Evolutionary conservation across 2,329 filamentous ascomycete species (phyloP).

Genomic region (Thielaviopsis euricoi): DNA sequence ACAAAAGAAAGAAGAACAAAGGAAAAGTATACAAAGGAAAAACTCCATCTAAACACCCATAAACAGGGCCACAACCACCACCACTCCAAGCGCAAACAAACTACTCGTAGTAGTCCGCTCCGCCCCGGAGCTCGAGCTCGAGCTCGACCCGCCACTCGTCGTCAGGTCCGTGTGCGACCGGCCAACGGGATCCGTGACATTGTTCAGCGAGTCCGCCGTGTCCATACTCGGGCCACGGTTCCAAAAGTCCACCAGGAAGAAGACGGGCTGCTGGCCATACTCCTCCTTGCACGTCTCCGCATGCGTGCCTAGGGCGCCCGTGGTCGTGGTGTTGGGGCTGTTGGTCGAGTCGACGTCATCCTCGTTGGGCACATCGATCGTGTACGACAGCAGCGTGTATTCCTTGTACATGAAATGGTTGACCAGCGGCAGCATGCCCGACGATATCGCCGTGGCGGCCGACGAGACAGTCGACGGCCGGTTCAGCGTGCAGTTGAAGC

Average conservation of each 20-base stretch:
- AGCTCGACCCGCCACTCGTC: conserved; percentile 3
- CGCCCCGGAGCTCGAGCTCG: neutral
- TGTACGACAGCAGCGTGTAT: conserved; percentile 28
- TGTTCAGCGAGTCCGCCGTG: conserved; percentile 54
- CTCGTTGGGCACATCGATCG: conserved; percentile 47
- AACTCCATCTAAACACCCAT: neutral
- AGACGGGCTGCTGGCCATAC: conserved; percentile 51
- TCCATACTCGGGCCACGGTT: conserved; percentile 53
- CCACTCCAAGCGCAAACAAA: neutral
- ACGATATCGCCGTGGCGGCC: conserved; percentile 35
- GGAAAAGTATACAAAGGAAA: neutral
- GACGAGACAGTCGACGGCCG: conserved; percentile 39
- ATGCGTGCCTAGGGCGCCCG: conserved; percentile 38
- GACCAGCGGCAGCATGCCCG: conserved; percentile 50
- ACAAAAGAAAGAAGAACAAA: neutral
- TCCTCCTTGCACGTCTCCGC: conserved; percentile 35
- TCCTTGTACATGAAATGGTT: conserved; percentile 63
- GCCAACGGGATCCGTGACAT: conserved; percentile 14
- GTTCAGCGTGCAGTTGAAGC: conserved; percentile 58
- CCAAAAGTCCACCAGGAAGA: conserved; percentile 67
- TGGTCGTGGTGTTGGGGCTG: conserved; percentile 33
- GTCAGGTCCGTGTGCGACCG: conserved; percentile 7
- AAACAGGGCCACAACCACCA: neutral
- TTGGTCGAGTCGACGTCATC: conserved; percentile 48
- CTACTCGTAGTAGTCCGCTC: neutral